Percentiles rank a stretch among this genome's conserved stretches.
phyloP scores from a whole-genome alignment of 345 rosid genomes.

The Arabidopsis suecica region DNA sequence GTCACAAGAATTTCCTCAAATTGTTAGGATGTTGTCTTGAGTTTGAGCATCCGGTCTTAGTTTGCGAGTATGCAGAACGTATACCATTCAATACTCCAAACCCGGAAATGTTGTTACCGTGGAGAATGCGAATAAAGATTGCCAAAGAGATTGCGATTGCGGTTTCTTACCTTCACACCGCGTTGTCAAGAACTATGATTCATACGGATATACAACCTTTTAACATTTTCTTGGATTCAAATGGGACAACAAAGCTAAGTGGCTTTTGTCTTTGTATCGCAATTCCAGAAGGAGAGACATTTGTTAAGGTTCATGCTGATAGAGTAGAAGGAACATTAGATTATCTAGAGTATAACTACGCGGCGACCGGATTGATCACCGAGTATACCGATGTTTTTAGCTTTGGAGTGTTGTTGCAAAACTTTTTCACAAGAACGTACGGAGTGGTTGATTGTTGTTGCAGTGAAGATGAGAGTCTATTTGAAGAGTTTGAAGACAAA shows the following conservation, averaged over 20 bases:
- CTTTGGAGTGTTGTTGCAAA: constrained; percentile 43
- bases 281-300: constrained; percentile 42
- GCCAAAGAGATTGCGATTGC: constrained; percentile 40
- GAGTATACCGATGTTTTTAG: constrained; percentile 38
- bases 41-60: constrained; percentile 39
- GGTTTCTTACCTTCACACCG: constrained; percentile 40
- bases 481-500: constrained; percentile 27
- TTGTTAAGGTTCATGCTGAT: constrained; percentile 38
- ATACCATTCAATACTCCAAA: constrained; percentile 24
- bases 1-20: constrained; percentile 41
- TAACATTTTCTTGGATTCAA: constrained; percentile 36
- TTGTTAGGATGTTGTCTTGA: constrained; percentile 43
- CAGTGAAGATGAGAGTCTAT: constrained; percentile 32
- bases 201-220: constrained; percentile 41
- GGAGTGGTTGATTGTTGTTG: constrained; percentile 27
- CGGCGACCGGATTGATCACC: constrained; percentile 18
- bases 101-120: not conserved
- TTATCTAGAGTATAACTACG: constrained; percentile 36
- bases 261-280: constrained; percentile 38
- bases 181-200: constrained; percentile 35
- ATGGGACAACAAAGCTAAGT: constrained; percentile 34
- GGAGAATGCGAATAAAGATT: constrained; percentile 17
- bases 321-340: constrained; percentile 41
- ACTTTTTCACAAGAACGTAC: constrained; percentile 14
- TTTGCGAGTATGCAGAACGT: constrained; percentile 44